These are phyloP conservation scores for Eutrema salsugineum DNA, from an alignment of 441 rosid species.

Conservation along the genomic window DNA sequence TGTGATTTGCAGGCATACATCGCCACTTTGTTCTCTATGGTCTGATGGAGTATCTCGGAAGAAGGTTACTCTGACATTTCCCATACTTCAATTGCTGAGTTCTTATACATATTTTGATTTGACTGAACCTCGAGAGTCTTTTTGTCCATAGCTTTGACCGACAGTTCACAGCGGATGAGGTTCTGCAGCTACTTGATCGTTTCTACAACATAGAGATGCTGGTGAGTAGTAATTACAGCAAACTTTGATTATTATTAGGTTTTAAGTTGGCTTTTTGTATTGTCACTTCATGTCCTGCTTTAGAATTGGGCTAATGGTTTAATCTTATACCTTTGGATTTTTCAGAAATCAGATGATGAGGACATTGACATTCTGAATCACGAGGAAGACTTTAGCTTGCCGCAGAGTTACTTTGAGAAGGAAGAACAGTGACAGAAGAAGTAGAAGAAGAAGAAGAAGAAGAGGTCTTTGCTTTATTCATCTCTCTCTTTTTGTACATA, in stretches of 20 bases:
- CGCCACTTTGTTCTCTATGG: conserved; percentile 93
- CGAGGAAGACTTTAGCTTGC: conserved; percentile 88
- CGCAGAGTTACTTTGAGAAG: conserved; percentile 75
- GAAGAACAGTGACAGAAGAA: conserved; percentile 48
- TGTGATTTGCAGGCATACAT: conserved; percentile 65
- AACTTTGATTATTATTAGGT: not conserved
- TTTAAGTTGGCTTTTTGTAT: not conserved
- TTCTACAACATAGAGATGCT: conserved; percentile 94
- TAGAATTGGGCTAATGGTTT: not conserved
- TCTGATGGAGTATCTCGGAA: conserved; percentile 86
- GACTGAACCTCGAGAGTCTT: not conserved
- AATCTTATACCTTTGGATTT: not conserved
- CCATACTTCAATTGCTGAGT: not conserved
- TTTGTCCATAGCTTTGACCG: conserved; percentile 65
- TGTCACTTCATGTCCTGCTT: not conserved
- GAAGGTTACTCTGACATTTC: conserved; percentile 52
- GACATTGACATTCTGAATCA: conserved; percentile 73
- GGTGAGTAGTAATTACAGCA: conserved; percentile 40
- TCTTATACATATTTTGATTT: not conserved
- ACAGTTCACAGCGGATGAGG: conserved; percentile 82
- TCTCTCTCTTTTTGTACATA: not conserved
- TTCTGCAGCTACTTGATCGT: conserved; percentile 83
- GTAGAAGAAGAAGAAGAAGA: not conserved
- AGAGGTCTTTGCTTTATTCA: not conserved
- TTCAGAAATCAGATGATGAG: conserved; percentile 90